Evolutionary conservation across 192 early-diverging fungal genomes (phyloP), one percentile per base, ranked within the genome.

Genomic region (Backusella tarrabulga): DNA sequence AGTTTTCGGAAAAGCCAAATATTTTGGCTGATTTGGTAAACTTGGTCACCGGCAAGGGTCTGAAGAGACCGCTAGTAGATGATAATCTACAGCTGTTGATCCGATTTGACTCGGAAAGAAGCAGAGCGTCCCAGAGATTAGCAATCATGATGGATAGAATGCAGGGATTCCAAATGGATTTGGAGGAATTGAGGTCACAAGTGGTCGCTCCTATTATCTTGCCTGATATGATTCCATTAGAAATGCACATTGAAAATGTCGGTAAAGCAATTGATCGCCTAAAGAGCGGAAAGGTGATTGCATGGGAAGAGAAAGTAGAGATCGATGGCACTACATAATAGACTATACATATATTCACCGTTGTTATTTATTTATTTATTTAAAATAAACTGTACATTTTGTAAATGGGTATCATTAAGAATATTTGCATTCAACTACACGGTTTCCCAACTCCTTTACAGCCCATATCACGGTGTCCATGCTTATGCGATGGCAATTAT

Each of bases 131-230:
- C 11, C 60, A 74, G 14, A 79, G 82, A 71, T 50, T 89, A 12
- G 75, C 85, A 34, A 38, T 81, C 4, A 82, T 83, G 46, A 60
- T 87, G 17, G 85, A 79, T 73, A 75, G 84, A 46, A 71, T 89
- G 79, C 84, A 85, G 2, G 79, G 84, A 1, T 86, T 87, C 71
- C 86, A 89, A 71, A 78, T 85, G 42, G 88, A 89, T 77, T 77
- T 89, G 34, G 85, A 86, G 36, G 79, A 86, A 38, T 69, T 89
- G 38, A 67, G 88, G 21, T 77, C 85, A 19, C 82, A 83, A 56
- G 79, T 87, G 2, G 77, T 84, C 0, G 73, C 69, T 17, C 86
- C 86, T 15, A 79, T 83, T 54, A 44, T 83, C 3, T 56, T 76
- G 6, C 73, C 80, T 8, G 80, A 82, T 14, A 40, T 63, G 23